Evolutionary conservation across 208 protist genomes (phyloP).

Genomic region (Leptomonas pyrrhocoris): DNA sequence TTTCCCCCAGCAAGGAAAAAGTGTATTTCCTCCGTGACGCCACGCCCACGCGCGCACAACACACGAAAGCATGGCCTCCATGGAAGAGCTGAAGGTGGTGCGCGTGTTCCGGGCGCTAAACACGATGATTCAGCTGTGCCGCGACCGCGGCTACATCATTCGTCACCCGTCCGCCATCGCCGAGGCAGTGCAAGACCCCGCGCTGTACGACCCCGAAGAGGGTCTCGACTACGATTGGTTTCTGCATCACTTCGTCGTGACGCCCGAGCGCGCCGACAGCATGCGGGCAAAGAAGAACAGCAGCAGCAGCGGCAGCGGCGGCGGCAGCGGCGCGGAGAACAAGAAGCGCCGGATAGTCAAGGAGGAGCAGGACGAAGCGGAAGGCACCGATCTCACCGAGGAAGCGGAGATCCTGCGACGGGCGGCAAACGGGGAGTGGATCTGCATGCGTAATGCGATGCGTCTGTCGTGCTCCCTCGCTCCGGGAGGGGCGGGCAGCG

Average conservation of each 20-base stretch:
- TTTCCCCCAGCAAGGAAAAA: no score
- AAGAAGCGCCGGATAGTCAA: conserved; percentile 23
- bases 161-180: conserved; percentile 77
- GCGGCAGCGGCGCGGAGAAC: not conserved
- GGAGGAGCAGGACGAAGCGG: conserved; percentile 21
- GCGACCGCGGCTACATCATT: conserved; percentile 76
- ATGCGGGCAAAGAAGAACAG: conserved; percentile 11
- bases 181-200: conserved; percentile 47
- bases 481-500: not conserved
- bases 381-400: conserved; percentile 20
- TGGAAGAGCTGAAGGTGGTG: conserved; percentile 70
- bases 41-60: conserved; percentile 15
- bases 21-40: no score
- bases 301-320: conserved; percentile 7
- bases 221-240: conserved; percentile 81
- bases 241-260: conserved; percentile 59
- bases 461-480: conserved; percentile 49
- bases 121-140: conserved; percentile 77
- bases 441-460: conserved; percentile 69
- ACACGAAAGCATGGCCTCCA: conserved; percentile 58
- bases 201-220: conserved; percentile 38
- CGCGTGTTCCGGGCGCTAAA: conserved; percentile 84
- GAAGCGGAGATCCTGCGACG: conserved; percentile 32
- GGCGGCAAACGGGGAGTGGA: conserved; percentile 44
- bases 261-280: conserved; percentile 31